Base-by-base conservation (phyloP, 441 rosid genomes). In the Raphanus hybrid region DNA sequence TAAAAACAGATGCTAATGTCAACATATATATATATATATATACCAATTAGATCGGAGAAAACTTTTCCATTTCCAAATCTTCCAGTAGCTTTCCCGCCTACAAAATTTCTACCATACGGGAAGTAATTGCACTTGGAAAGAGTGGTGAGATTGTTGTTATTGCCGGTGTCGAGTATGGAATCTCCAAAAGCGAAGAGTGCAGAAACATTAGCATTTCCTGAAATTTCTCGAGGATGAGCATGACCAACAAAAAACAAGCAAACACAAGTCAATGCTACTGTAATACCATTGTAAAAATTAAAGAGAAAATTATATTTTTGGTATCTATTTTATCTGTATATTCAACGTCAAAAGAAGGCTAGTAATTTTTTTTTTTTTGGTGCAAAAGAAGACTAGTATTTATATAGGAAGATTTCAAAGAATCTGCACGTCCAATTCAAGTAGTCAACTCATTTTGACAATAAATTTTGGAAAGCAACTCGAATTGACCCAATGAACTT, bases 51-150 rank as follows among this genome's bases (percentile, higher is more conserved):
- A 45, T 77, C 76, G 4, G 76, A 64, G 32, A 77, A 64, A 64
- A 78, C 59, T 72, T 69, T 78, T 54, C 82, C 78, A 37, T 78
- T 73, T 52, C 82, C 77, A n/a, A 61, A 78, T 74, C 82, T 78
- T 62, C 82, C 82, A 0, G 82, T 78, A 18, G 82, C 37, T 68
- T 6, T 61, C 8, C 60, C 50, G 15, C 59, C 66, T 26, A 2
- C 0, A 63, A 78, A 73, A 41, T 78, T 14, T 73, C 50, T 59
- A 35, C 82, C 78, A 16, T 78, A 78, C 0, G 82, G 82, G 8
- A 1, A 6, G 48, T 48, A 73, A 78, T 78, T 73, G 66, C 70
- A 61, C 64, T 74, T 78, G 12, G 66, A 11, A 4, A 29, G 5
- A 48, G 75, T 68, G 0, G 0, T 7, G 14, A 73, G 65, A 14